Base-by-base conservation (phyloP, 1,284 basidiomycete species). In the Retiboletus fuscus region DNA sequence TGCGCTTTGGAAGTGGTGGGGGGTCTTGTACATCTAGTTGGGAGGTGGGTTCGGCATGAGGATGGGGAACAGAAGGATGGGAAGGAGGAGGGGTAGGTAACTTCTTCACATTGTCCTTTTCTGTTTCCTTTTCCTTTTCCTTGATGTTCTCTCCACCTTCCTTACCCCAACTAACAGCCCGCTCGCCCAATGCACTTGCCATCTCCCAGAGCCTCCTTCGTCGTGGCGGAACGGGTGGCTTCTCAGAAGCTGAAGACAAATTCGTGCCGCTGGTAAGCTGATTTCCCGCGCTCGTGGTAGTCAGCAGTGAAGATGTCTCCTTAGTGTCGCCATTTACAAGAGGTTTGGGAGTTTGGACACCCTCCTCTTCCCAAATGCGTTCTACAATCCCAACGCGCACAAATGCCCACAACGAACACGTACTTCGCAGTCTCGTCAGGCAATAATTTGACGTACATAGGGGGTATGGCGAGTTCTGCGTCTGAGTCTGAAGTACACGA, bases 381-480 rank as follows among this genome's bases (percentile, higher is more conserved):
- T 95, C 93, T 43, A 97, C 87, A 69, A 98, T 86, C 24, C 93
- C 90, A 2, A 89, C 91, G 43, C 95, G 90, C 53, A 98, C 89
- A 79, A 95, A 98, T 28, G 93, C 91, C 95, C 96, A 98, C 34
- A 98, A 85, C 16, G 93, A 93, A 81, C 96, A 97, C 26, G 96
- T 95, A n/a, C 93, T 89, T 18, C 96, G 89, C 26, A 98, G 84
- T 12, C 95, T 88, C 5, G 87, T 80, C 16, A 96, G 85, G 78
- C 95, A 96, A 90, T 95, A 96, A 20, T 92, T 90, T 61, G 88
- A 89, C 30, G 87, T 84, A 78, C 95, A 95, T 15, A 97, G 84
- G 3, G 94, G 92, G 82, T 96, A 94, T n/a, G 77, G 77, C 8
- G 69, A 69, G 43, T 76, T 76, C 53, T 78, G 78, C 34, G 70